Evolutionary conservation across 2,329 filamentous ascomycete species (phyloP).

Genomic region (Diaporthe citri): DNA sequence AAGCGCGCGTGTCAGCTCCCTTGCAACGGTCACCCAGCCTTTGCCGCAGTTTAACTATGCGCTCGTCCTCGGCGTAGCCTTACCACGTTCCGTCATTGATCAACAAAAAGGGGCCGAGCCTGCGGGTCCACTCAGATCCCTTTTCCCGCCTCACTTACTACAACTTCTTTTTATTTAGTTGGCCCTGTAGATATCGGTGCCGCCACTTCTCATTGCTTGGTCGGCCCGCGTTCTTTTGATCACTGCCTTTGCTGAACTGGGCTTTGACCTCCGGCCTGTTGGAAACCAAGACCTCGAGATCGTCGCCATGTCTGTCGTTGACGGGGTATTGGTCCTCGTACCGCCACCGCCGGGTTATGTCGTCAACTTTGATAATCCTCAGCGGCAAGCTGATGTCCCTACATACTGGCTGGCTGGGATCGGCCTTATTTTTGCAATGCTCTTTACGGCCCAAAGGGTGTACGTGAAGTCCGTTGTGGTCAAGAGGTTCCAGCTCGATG

Average conservation of each 20-base stretch:
- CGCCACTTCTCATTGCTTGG: neutral
- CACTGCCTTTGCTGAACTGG: neutral
- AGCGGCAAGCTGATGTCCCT: conserved; percentile 10
- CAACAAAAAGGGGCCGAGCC: conserved; percentile 17
- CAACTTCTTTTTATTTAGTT: neutral
- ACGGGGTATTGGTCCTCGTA: conserved; percentile 29
- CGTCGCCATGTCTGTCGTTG: conserved; percentile 17
- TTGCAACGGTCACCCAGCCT: conserved; percentile 11
- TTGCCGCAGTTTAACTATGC: neutral
- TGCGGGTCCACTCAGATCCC: neutral
- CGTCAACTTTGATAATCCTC: conserved; percentile 51
- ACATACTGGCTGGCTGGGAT: conserved; percentile 33
- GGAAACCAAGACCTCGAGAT: neutral
- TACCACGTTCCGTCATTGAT: neutral
- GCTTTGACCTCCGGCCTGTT: neutral
- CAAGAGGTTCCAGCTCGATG: conserved; percentile 16
- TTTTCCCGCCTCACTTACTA: neutral
- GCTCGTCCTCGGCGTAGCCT: neutral
- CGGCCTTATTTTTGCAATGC: conserved; percentile 24
- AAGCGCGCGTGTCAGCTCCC: conserved; percentile 16
- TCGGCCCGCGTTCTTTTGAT: neutral
- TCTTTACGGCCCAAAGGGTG: conserved; percentile 34
- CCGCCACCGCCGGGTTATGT: conserved; percentile 49
- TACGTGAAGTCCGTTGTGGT: conserved; percentile 24
- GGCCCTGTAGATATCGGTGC: neutral